Evolutionary conservation across 805 yeast species (phyloP), one percentile per base, ranked within the genome.

Genomic region (Candida adriatica): DNA sequence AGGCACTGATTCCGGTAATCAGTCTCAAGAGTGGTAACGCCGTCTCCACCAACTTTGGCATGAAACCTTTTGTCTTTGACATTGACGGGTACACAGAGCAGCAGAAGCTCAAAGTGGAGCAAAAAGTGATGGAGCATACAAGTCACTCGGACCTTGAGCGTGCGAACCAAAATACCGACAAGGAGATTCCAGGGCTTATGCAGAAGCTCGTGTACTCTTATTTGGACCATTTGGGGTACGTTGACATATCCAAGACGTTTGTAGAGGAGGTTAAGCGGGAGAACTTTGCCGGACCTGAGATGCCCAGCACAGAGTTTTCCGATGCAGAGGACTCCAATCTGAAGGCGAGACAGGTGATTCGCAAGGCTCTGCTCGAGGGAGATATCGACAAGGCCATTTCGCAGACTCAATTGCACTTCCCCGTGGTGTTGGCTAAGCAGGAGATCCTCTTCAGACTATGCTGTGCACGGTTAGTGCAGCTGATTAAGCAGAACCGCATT

Each of bases 11-110:
- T 6, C 85, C 86, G 8, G 50, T 56, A 6, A 53, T 62, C 36
- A 49, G 75, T 41, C 41, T 70, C 15, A 57, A 55, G 38, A 50
- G 53, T 11, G 62, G 63, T 3, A 53, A 54, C 30, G 42, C 59
- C 3, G 42, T 61, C 0, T 40, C 45, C 10, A 54, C 64, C 4
- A 61, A 61, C 38, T 61, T 62, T 46, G 67, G 77, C 8, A 64
- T 62, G 39, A 74, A 62, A 33, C 76, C 70, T 31, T 81, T 81
- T 51, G 57, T 62, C 31, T 81, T 70, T 46, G 81, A 81, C 49
- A 75, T 81, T 37, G 61, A 64, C 25, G 63, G 66, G 24, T 75
- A 76, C 49, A 66, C 74, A 23, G 54, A 59, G 16, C 55, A 55
- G 9, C 63, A 68, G 55, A 77, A 75, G 41, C 41, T 46, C 8